Conservation (phyloP, 805 yeast species). For the Pichia pseudocactophila region DNA sequence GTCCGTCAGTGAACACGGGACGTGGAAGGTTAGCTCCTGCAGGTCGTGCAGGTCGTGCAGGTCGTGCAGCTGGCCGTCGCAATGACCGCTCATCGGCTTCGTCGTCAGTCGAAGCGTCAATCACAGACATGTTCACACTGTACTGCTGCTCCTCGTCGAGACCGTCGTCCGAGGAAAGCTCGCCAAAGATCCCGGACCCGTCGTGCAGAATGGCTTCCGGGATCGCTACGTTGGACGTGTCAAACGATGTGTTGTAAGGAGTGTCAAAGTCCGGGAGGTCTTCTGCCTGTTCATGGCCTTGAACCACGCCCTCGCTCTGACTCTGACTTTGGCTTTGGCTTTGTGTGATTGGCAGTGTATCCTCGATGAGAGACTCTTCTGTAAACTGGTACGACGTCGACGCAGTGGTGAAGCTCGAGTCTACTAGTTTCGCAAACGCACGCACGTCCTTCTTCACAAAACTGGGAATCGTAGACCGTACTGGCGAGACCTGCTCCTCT, state of each 20-base stretch:
- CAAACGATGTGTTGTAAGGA: slow-evolving; percentile 1
- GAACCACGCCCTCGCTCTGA: not conserved
- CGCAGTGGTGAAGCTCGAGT: slow-evolving; percentile 1
- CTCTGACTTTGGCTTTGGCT: slow-evolving; percentile 6
- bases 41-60: slow-evolving; percentile 1
- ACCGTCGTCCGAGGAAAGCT: slow-evolving; percentile 1
- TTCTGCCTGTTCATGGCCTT: not conserved
- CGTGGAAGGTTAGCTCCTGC: too few relatives aligned
- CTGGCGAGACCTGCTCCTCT: too few relatives aligned
- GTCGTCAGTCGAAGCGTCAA: not conserved
- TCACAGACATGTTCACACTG: not conserved
- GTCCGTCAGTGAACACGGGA: not conserved
- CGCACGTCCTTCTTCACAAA: slow-evolving; percentile 7
- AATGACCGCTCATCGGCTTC: not conserved
- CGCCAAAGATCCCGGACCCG: slow-evolving; percentile 8
- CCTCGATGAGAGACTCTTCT: slow-evolving; percentile 1
- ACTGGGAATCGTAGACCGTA: slow-evolving; percentile 6
- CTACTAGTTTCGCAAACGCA: slow-evolving; percentile 1
- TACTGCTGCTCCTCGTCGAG: not conserved
- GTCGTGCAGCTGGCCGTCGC: not conserved
- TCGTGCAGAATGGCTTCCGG: slow-evolving; percentile 28
- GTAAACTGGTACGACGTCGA: not conserved
- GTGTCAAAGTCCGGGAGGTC: not conserved
- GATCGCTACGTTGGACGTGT: slow-evolving; percentile 26
- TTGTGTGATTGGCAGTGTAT: slow-evolving; percentile 9